Percentiles rank a stretch among this genome's conserved stretches.
Conservation (phyloP, 345 rosid genomes). For the Bruguiera parviflora region DNA sequence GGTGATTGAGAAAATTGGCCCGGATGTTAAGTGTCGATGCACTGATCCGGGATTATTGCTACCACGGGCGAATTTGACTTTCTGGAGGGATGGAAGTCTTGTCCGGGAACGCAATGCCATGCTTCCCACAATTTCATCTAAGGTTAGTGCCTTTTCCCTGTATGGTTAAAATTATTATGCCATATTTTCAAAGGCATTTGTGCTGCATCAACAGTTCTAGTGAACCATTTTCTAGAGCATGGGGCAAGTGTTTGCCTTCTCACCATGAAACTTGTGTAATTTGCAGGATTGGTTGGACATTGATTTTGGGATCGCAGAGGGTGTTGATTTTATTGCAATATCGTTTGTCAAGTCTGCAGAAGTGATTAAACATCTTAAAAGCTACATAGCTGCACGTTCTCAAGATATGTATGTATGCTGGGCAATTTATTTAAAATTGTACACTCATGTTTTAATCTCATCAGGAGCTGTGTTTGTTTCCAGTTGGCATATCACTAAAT, state of each 20-base stretch:
- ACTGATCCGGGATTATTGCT: constrained; percentile 96
- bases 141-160: constrained; percentile 43
- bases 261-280: constrained; percentile 4
- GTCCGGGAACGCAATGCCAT: constrained; percentile 95
- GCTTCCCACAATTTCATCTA: constrained; percentile 97
- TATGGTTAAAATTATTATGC: background rate
- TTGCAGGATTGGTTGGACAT: constrained; percentile 98
- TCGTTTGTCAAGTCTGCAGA: constrained; percentile 99
- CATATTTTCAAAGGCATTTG: background rate
- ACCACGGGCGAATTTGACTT: constrained; percentile 97
- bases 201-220: background rate
- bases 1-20: constrained; percentile 93
- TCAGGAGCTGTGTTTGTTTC: background rate
- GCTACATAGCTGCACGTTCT: constrained; percentile 91
- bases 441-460: background rate
- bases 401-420: constrained; percentile 51
- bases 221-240: background rate
- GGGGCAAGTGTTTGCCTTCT: background rate
- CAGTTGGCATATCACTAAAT: background rate
- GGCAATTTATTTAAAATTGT: background rate
- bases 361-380: constrained; percentile 90
- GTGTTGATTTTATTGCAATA: constrained; percentile 94
- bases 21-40: constrained; percentile 89
- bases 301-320: constrained; percentile 91
- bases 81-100: constrained; percentile 98